Evolutionary conservation across 2,329 filamentous ascomycete species (phyloP), one percentile per base, ranked within the genome.

Genomic region (Claviceps sp.): DNA sequence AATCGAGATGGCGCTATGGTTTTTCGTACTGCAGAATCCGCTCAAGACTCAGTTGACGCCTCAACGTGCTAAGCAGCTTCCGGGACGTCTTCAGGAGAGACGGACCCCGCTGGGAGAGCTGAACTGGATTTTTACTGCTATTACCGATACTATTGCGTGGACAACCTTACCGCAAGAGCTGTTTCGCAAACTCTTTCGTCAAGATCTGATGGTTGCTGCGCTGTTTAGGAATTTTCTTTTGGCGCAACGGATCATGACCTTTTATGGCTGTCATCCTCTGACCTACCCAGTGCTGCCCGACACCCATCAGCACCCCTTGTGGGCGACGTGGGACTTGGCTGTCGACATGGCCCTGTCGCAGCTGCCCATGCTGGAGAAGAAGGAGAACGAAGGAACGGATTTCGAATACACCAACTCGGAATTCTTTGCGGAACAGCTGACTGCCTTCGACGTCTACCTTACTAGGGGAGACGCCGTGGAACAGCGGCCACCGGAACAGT

Each of bases 81-180:
- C 91, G 2, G 93, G 93, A 37, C 84, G 89, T 56, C 78, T 97
- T 43, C 91, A 95, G 63, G 93, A 98, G 68, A 80, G 93, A 54
- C 79, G 93, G 62, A 97, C 93, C 48, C 93, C 93, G 8, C 77
- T 98, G 37, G 93, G 93, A 56, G 93, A 98, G 70, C 74, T 98
- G 14, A 98, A 98, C 63, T 98, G 93, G 93, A 98, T 98, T 38
- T 97, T 98, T 64, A 98, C 93, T 0, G 93, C 93, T 51, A 97
- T 98, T 58, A 98, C 93, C 0, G 93, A 98, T 65, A 97, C 91
- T 1, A 98, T 98, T 61, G 93, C 93, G 0, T 98, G 93, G 93
- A 97, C 95, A 36, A 94, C 89, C 5, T 72, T 98, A 4, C 88
- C 90, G 3, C 85, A 91, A 46, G 81, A 89, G 20, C 72, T 96